These are phyloP conservation scores for Gentiana macrophylla DNA, from an alignment of 257 asterid species.

Conservation along the genomic window DNA sequence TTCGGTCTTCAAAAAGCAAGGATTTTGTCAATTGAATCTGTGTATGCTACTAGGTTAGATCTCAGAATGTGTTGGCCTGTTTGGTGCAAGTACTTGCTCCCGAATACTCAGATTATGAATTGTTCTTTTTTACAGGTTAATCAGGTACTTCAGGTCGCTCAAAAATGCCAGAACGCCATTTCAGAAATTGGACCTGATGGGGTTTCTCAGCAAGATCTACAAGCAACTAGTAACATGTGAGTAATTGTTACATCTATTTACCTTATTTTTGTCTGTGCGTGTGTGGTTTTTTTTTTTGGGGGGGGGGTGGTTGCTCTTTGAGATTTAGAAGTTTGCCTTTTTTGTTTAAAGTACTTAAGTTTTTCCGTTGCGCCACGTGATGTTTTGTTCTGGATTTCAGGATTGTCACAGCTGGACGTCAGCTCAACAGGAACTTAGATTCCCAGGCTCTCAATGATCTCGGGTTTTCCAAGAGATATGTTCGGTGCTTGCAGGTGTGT, in stretches of 20 bases:
- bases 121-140: constrained; percentile 56
- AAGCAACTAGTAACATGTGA: constrained; percentile 82
- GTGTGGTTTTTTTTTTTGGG: not conserved
- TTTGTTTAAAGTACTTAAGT: too few relatives aligned
- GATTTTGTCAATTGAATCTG: too few relatives aligned
- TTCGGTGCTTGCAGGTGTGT: constrained; percentile 88
- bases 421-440: constrained; percentile 92
- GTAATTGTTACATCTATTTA: constrained; percentile 14
- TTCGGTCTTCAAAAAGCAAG: too few relatives aligned
- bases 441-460: constrained; percentile 85
- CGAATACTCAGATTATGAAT: not conserved
- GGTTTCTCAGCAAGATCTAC: constrained; percentile 72
- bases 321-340: not conserved
- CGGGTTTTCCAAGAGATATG: constrained; percentile 93
- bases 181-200: constrained; percentile 90
- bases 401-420: constrained; percentile 92
- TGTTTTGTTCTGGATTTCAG: constrained; percentile 16
- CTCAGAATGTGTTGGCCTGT: not conserved
- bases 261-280: not conserved
- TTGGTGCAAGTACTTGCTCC: not conserved
- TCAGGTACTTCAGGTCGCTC: constrained; percentile 90
- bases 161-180: constrained; percentile 83
- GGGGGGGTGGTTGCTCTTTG: not conserved
- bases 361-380: too few relatives aligned
- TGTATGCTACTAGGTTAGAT: too few relatives aligned